Conservation (phyloP, 2,329 filamentous ascomycete genomes). For the Penicillium sclerotiorum region DNA sequence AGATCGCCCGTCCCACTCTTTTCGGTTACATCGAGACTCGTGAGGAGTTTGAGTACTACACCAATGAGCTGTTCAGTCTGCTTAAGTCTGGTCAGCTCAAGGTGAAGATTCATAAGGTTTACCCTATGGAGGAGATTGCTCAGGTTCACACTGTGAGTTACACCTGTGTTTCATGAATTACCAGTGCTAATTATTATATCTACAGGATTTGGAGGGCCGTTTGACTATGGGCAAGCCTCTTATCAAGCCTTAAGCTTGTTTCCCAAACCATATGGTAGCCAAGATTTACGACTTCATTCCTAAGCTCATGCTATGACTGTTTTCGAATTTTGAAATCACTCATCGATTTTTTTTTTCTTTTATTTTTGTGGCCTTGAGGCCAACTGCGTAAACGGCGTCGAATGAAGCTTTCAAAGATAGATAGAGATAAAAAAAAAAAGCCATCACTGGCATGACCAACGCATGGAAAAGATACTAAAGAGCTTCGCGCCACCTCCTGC, state of each 20-base stretch:
- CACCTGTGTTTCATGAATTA: neutral
- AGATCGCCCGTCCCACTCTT: slow-evolving; percentile 73
- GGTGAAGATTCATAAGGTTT: slow-evolving; percentile 73
- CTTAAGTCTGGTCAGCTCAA: slow-evolving; percentile 70
- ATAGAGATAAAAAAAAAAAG: neutral
- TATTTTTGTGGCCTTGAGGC: too few species aligned
- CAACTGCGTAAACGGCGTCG: neutral
- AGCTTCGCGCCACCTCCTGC: too few species aligned
- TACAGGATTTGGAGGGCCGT: slow-evolving; percentile 73
- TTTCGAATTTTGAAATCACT: neutral
- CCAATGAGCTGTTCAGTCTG: slow-evolving; percentile 71
- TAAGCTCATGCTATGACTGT: neutral
- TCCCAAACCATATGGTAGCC: neutral
- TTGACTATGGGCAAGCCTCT: slow-evolving; percentile 84
- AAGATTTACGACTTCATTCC: neutral
- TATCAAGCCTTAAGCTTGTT: slow-evolving; percentile 60
- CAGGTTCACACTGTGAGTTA: slow-evolving; percentile 63
- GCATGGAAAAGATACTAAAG: too few species aligned
- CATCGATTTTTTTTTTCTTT: too few species aligned
- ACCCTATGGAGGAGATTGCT: slow-evolving; percentile 72
- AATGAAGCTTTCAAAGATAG: neutral
- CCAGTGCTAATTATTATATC: neutral
- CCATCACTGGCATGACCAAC: too few species aligned
- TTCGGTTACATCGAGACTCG: slow-evolving; percentile 70
- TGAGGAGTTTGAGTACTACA: slow-evolving; percentile 72